Evolutionary conservation across 2,329 filamentous ascomycete genomes (phyloP).

Genomic region (Aspergillus luchuensis): DNA sequence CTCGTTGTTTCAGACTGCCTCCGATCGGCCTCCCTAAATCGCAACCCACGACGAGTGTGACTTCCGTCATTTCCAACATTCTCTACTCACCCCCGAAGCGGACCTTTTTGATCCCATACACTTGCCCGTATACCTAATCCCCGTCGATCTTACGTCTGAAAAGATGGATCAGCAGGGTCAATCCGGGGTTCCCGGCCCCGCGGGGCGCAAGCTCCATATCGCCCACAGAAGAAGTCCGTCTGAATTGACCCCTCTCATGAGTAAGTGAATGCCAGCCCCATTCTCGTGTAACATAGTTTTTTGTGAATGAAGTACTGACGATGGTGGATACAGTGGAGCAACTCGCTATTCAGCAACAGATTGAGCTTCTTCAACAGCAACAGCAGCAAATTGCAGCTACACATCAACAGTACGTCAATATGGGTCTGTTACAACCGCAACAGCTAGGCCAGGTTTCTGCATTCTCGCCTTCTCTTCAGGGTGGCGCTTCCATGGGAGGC

Average conservation of each 20-base stretch:
- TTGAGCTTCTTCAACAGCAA: constrained; percentile 94
- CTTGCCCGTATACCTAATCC: constrained; percentile 14
- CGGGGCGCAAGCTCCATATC: constrained; percentile 91
- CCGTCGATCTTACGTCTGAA: constrained; percentile 24
- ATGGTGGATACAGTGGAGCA: constrained; percentile 73
- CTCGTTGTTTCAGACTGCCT: constrained; percentile 28
- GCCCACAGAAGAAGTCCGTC: constrained; percentile 96
- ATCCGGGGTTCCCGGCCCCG: constrained; percentile 63
- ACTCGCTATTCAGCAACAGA: constrained; percentile 95
- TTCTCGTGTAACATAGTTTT: not conserved
- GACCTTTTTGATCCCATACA: constrained; percentile 15
- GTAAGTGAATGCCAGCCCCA: constrained; percentile 61
- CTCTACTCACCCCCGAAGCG: constrained; percentile 24
- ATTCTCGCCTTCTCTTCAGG: constrained; percentile 74
- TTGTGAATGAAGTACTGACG: constrained; percentile 41
- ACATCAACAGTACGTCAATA: constrained; percentile 96
- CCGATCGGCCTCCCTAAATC: constrained; percentile 32
- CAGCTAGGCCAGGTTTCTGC: constrained; percentile 73
- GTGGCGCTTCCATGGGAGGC: constrained; percentile 67
- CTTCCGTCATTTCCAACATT: constrained; percentile 28
- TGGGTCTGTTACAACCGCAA: constrained; percentile 88
- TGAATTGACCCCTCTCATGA: constrained; percentile 95
- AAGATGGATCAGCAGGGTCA: constrained; percentile 68
- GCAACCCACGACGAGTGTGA: constrained; percentile 30
- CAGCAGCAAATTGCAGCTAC: constrained; percentile 96